Evolutionary conservation across 2,329 filamentous ascomycete genomes (phyloP).

Genomic region (Exophiala dermatitidis): DNA sequence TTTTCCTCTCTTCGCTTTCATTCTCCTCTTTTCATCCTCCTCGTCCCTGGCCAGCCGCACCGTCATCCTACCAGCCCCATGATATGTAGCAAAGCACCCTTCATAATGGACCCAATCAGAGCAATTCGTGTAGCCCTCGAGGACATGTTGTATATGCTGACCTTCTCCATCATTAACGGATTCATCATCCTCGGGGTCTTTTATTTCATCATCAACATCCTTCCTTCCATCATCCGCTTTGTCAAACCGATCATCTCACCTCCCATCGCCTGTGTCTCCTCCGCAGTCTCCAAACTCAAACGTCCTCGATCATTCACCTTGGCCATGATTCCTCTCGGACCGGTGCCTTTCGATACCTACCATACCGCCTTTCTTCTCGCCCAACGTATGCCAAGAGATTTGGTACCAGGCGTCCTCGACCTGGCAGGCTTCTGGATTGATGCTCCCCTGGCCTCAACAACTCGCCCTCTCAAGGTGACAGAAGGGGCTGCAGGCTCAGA

Average conservation of each 20-base stretch:
- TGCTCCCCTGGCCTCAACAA: constrained; percentile 8
- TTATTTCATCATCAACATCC: constrained; percentile 3
- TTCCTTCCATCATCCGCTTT: constrained; percentile 2
- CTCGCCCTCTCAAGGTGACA: not conserved
- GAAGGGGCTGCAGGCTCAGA: constrained; percentile 2
- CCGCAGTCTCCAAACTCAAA: not conserved
- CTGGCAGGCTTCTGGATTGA: constrained; percentile 21
- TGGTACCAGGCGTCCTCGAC: constrained; percentile 21
- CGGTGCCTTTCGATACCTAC: constrained; percentile 8
- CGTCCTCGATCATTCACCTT: constrained; percentile 2
- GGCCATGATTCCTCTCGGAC: constrained; percentile 6
- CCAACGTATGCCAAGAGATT: constrained; percentile 14
- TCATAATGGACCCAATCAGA: not conserved
- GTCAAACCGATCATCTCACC: not conserved
- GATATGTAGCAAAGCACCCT: constrained; percentile 3
- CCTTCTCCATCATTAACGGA: not conserved
- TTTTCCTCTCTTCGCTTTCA: not conserved
- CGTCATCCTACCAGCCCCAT: constrained; percentile 1
- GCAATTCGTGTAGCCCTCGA: not conserved
- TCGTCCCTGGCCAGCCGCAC: constrained; percentile 1
- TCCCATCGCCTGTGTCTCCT: not conserved
- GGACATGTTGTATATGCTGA: constrained; percentile 2
- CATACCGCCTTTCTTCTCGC: constrained; percentile 21
- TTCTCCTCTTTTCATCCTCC: constrained; percentile 1
- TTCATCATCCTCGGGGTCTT: constrained; percentile 3